phyloP scores from a whole-genome alignment of 306 rosid species.

The Malus asiatica region DNA sequence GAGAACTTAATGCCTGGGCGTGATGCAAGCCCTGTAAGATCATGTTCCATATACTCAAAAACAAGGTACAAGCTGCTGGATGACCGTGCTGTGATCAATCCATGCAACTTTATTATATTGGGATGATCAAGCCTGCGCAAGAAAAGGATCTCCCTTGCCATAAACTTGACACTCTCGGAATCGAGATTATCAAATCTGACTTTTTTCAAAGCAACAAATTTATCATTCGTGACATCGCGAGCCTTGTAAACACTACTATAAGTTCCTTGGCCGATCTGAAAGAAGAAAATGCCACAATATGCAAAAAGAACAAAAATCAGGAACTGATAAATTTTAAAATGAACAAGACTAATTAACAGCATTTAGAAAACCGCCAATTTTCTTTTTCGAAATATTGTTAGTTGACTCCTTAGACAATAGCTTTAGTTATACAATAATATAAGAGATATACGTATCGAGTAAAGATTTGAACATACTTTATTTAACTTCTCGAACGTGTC shows the following conservation, averaged over 20 bases:
- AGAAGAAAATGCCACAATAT: conserved; percentile 15
- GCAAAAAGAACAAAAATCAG: conserved; percentile 3
- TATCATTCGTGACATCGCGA: conserved; percentile 52
- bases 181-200: conserved; percentile 90
- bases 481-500: conserved; percentile 65
- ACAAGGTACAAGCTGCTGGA: conserved; percentile 88
- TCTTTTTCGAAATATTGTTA: not conserved
- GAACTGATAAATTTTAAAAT: not conserved
- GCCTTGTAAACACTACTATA: conserved; percentile 93
- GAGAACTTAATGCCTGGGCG: conserved; percentile 59
- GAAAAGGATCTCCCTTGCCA: conserved; percentile 91
- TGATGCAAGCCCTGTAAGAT: conserved; percentile 87
- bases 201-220: conserved; percentile 76
- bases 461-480: conserved; percentile 44
- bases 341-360: not conserved
- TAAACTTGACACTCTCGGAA: conserved; percentile 81
- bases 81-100: conserved; percentile 64
- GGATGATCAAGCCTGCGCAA: conserved; percentile 93
- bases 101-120: conserved; percentile 78
- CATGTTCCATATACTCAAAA: conserved; percentile 94
- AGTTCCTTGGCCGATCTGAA: conserved; percentile 97
- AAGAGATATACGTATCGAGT: not conserved
- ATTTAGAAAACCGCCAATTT: not conserved
- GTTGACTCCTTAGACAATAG: not conserved
- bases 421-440: not conserved